Conservation (phyloP, 2,329 filamentous ascomycete genomes). For the Penicillium sp. region DNA sequence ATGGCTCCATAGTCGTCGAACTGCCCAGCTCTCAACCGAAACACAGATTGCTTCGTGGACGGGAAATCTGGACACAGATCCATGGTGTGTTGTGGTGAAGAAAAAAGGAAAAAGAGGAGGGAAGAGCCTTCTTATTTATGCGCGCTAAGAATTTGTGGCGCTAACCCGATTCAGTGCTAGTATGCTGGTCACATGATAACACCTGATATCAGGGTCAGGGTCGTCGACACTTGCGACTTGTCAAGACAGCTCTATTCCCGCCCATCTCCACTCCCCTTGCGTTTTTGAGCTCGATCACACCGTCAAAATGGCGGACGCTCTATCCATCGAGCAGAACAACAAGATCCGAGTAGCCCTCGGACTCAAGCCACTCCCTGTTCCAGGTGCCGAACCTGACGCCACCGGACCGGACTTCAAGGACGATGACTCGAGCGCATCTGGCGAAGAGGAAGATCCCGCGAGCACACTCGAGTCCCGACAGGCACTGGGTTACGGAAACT, state of each 20-base stretch:
- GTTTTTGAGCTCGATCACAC: neutral
- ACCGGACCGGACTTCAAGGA: constrained; percentile 56
- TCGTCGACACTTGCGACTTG: neutral
- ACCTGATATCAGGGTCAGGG: constrained; percentile 5
- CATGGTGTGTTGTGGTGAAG: constrained; percentile 48
- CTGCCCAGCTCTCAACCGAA: constrained; percentile 78
- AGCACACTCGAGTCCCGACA: constrained; percentile 74
- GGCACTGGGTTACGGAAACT: constrained; percentile 44
- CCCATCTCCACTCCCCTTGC: neutral
- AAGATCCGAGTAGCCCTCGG: constrained; percentile 84
- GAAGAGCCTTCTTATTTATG: constrained; percentile 31
- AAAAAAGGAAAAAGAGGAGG: constrained; percentile 42
- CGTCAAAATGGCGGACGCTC: constrained; percentile 49
- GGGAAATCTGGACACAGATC: constrained; percentile 86
- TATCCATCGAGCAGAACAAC: constrained; percentile 89
- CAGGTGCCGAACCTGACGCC: constrained; percentile 53
- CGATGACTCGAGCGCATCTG: constrained; percentile 40
- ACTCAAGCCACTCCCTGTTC: constrained; percentile 81
- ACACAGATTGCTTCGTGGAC: constrained; percentile 50
- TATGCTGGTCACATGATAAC: constrained; percentile 14
- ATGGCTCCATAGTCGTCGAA: constrained; percentile 86
- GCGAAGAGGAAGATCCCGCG: constrained; percentile 62
- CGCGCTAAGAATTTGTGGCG: constrained; percentile 21
- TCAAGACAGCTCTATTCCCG: constrained; percentile 1
- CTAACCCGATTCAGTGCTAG: constrained; percentile 21